Conservation (phyloP, 257 asterid genomes). For the Eucommia ulmoides region DNA sequence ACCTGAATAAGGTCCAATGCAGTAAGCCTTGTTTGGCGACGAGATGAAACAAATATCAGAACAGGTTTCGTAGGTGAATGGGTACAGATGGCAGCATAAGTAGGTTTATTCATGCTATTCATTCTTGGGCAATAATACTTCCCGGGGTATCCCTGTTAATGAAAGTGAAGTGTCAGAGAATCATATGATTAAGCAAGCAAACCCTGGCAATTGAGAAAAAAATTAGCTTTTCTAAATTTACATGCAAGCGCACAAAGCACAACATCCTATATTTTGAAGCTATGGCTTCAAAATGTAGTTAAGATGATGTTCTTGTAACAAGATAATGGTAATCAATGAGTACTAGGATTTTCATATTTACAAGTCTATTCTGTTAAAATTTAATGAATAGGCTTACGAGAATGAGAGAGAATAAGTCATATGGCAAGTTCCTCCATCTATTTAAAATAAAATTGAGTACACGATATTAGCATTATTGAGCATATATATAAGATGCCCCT, state of each 20-base stretch:
- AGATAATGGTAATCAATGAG: background rate
- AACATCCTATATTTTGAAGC: background rate
- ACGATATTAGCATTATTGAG: too few relatives aligned
- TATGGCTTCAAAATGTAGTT: background rate
- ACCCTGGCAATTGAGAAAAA: background rate
- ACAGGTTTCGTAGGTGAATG: conserved; percentile 97
- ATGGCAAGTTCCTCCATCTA: too few relatives aligned
- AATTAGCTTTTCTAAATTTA: background rate
- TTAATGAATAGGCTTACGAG: too few relatives aligned
- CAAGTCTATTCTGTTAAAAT: too few relatives aligned
- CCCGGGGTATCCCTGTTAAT: conserved; percentile 92
- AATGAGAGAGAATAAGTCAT: too few relatives aligned
- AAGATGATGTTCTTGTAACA: background rate
- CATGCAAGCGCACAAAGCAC: background rate
- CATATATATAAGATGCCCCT: too few relatives aligned
- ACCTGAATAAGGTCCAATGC: conserved; percentile 99
- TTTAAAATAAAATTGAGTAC: too few relatives aligned
- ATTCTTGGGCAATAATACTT: conserved; percentile 98
- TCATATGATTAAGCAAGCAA: too few relatives aligned
- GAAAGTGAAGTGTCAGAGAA: background rate
- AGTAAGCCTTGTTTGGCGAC: conserved; percentile 98
- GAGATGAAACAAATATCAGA: conserved; percentile 93
- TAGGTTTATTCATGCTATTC: conserved; percentile 99
- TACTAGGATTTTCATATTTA: too few relatives aligned
- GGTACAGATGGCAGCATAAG: conserved; percentile 97